These are phyloP conservation scores for Mycena sp. DNA, from an alignment of 1,284 basidiomycete species.

Conservation along the genomic window DNA sequence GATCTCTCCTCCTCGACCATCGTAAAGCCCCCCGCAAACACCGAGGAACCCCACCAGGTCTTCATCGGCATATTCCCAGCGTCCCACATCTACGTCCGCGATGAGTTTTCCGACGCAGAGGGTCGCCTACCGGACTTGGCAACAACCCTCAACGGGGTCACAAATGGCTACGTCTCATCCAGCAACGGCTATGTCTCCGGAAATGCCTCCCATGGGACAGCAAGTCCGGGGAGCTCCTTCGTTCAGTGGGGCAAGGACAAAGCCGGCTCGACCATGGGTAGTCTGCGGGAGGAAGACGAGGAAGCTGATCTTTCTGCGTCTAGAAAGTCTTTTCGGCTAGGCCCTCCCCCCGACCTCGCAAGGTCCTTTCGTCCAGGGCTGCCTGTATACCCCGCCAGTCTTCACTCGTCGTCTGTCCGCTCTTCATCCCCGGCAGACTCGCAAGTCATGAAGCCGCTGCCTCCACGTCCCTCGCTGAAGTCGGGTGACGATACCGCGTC, in stretches of 20 bases:
- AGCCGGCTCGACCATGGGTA: constrained; percentile 60
- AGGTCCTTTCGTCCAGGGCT: constrained; percentile 72
- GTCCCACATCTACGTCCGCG: constrained; percentile 89
- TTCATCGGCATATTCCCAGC: constrained; percentile 97
- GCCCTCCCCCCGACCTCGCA: constrained; percentile 77
- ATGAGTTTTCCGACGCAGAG: constrained; percentile 90
- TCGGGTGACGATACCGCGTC: constrained; percentile 91
- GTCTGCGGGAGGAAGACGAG: constrained; percentile 81
- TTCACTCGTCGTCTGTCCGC: constrained; percentile 54
- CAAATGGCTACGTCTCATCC: constrained; percentile 16
- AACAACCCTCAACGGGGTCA: constrained; percentile 36
- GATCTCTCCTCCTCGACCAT: constrained; percentile 58
- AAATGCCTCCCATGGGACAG: constrained; percentile 47
- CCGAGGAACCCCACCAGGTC: constrained; percentile 85
- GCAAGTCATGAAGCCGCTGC: constrained; percentile 78
- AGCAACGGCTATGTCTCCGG: constrained; percentile 31
- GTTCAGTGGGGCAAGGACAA: constrained; percentile 58
- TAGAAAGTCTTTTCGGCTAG: constrained; percentile 73
- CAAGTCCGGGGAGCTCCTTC: constrained; percentile 46
- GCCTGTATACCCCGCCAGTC: constrained; percentile 73
- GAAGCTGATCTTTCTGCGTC: constrained; percentile 55
- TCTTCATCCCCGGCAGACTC: constrained; percentile 71
- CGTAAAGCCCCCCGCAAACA: constrained; percentile 60
- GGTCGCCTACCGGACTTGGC: constrained; percentile 82
- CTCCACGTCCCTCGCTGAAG: constrained; percentile 92